Evolutionary conservation across 495 filamentous ascomycete genomes (phyloP).

Genomic region (Neurospora sp.): DNA sequence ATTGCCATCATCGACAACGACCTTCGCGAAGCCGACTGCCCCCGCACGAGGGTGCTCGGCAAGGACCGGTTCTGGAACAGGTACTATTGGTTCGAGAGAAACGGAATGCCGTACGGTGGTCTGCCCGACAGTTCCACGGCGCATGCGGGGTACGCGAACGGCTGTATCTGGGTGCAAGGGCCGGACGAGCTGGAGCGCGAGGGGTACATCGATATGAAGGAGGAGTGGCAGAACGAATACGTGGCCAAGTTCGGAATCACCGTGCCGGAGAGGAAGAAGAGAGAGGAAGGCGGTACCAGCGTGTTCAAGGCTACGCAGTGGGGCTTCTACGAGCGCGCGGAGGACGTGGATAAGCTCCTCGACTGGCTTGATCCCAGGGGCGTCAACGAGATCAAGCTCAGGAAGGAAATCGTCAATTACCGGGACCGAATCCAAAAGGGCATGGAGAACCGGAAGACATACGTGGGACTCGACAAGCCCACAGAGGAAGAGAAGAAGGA

Average conservation of each 20-base stretch:
- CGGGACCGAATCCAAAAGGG: slow-evolving; percentile 64
- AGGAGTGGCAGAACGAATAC: slow-evolving; percentile 55
- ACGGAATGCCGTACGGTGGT: slow-evolving; percentile 93
- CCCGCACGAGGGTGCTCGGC: slow-evolving; percentile 77
- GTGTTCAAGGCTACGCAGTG: slow-evolving; percentile 72
- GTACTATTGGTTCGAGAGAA: slow-evolving; percentile 98
- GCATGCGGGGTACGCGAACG: slow-evolving; percentile 81
- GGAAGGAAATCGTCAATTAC: slow-evolving; percentile 73
- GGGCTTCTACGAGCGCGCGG: slow-evolving; percentile 80
- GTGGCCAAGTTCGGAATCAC: slow-evolving; percentile 62
- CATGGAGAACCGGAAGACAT: slow-evolving; percentile 69
- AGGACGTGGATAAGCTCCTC: slow-evolving; percentile 64
- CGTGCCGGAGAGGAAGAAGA: slow-evolving; percentile 72
- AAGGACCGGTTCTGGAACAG: slow-evolving; percentile 96
- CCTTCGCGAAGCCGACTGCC: slow-evolving; percentile 84
- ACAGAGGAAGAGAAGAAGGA: slow-evolving; percentile 43
- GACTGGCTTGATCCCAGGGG: slow-evolving; percentile 83
- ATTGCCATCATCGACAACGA: slow-evolving; percentile 82
- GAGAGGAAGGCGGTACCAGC: slow-evolving; percentile 75
- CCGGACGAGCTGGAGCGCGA: slow-evolving; percentile 81
- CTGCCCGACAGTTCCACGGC: slow-evolving; percentile 82
- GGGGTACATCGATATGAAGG: slow-evolving; percentile 62
- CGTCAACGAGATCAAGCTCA: slow-evolving; percentile 68
- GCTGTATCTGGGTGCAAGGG: slow-evolving; percentile 90
- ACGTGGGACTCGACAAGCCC: slow-evolving; percentile 40